Evolutionary conservation across 2,329 filamentous ascomycete genomes (phyloP), one percentile per base, ranked within the genome.

Genomic region (Aureobasidium sp.): DNA sequence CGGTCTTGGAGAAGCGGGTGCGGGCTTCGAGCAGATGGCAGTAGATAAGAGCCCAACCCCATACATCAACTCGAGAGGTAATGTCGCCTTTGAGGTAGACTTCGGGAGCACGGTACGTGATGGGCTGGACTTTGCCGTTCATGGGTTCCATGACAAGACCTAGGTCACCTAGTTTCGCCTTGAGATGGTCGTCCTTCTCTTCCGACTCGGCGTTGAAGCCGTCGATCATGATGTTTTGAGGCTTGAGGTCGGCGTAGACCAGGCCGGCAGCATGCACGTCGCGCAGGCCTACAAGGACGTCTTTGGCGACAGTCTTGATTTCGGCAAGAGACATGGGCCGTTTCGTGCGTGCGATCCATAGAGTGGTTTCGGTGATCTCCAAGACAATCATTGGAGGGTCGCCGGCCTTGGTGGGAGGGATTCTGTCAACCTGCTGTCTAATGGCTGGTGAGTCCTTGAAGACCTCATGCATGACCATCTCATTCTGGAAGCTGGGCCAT

Each of bases 401-500:
- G 6, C 57, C 57, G 19, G 42, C 27, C 15, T 52, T 42, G 1
- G 45, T 60, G 0, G 69, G 67, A 12, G 67, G 64, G 22, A 71
- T 68, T 14, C 68, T 67, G 61, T 71, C 69, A 31, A 70, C 45
- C 31, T 69, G 66, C 40, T 65, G 65, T 27, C 69, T 66, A 39
- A 71, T 67, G 27, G 45, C 59, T 14, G 52, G 40, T 22, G 62
- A 66, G 37, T 66, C 65, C 42, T 69, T 70, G 60, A 70, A 64
- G 8, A 71, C 60, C 62, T 70, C 68, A 50, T 71, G 69, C 67
- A 71, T 70, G 52, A 69, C 65, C 67, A 71, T 69, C 52, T 71
- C 69, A 29, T 69, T 64, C 33, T 66, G 64, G 59, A 71, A 70
- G 6, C 60, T 48, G 1, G 69, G 69, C 64, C 65, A 70, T 59